Percentiles rank a stretch among this genome's conserved stretches.
These are phyloP conservation scores for Zygoascus meyerae DNA, from an alignment of 1,139 yeast species.

Conservation along the genomic window DNA sequence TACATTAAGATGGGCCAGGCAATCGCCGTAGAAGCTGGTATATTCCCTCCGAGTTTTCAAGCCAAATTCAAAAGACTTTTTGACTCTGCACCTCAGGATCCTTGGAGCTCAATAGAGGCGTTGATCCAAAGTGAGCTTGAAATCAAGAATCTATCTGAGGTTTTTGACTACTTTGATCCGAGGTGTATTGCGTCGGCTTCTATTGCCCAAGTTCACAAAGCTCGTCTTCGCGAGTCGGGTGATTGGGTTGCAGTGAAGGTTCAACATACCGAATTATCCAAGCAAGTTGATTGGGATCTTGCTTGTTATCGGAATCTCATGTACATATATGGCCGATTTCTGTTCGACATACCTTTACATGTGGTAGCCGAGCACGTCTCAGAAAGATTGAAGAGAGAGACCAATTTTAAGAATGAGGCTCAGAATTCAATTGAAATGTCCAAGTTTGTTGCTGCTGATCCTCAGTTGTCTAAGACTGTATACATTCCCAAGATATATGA, in stretches of 20 bases:
- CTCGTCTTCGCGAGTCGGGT: conserved; percentile 43
- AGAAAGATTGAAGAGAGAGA: conserved; percentile 53
- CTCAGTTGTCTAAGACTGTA: conserved; percentile 35
- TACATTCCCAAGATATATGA: conserved; percentile 51
- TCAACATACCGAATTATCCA: conserved; percentile 56
- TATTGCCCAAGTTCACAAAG: conserved; percentile 68
- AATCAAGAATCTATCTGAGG: conserved; percentile 38
- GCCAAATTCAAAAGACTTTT: conserved; percentile 50
- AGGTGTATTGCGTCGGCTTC: conserved; percentile 65
- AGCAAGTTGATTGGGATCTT: conserved; percentile 55
- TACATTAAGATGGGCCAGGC: conserved; percentile 75
- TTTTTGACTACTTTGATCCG: conserved; percentile 46
- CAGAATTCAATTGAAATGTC: conserved; percentile 42
- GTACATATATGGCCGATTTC: conserved; percentile 45
- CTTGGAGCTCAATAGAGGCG: conserved; percentile 50
- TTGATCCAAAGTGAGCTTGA: conserved; percentile 47
- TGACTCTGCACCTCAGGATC: conserved; percentile 65
- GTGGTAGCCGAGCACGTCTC: conserved; percentile 54
- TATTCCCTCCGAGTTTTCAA: conserved; percentile 61
- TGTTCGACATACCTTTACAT: conserved; percentile 60
- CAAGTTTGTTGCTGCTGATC: conserved; percentile 33
- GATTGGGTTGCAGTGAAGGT: conserved; percentile 61
- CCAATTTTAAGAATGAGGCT: conserved; percentile 54
- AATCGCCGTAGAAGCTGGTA: conserved; percentile 61
- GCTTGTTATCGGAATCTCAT: conserved; percentile 50